Percentiles rank a stretch among this genome's conserved stretches.
Evolutionary conservation across 176 grass and related monocot genomes (phyloP).

Genomic region (Carex parvula): DNA sequence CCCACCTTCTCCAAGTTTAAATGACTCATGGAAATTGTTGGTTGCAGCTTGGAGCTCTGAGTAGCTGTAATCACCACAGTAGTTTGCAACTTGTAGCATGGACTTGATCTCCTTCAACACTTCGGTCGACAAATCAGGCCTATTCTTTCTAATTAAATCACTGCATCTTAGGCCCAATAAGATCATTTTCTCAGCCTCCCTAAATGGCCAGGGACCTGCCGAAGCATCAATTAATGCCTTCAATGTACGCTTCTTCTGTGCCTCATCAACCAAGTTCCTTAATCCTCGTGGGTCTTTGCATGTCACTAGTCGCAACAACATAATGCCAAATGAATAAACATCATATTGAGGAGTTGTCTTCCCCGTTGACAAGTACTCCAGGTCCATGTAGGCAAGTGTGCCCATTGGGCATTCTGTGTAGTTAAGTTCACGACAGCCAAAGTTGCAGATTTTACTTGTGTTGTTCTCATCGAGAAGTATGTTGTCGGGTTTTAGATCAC

Average conservation of each 20-base stretch:
- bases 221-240: constrained; percentile 3
- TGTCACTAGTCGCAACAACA: constrained; percentile 40
- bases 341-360: constrained; percentile 42
- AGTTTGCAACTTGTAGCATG: constrained; percentile 25
- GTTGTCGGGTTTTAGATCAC: constrained; percentile 46
- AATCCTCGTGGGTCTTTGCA: constrained; percentile 29
- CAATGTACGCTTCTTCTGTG: constrained; percentile 25
- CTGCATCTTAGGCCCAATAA: constrained; percentile 41
- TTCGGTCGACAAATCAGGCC: constrained; percentile 33
- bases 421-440: constrained; percentile 35
- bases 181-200: constrained; percentile 34
- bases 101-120: constrained; percentile 41
- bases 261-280: constrained; percentile 27
- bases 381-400: constrained; percentile 44
- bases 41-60: constrained; percentile 5
- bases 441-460: constrained; percentile 37
- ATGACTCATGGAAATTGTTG: constrained; percentile 20
- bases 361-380: constrained; percentile 40
- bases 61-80: not conserved
- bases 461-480: constrained; percentile 49
- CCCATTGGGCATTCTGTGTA: constrained; percentile 29
- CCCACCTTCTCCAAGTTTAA: constrained; percentile 27
- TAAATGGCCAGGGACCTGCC: constrained; percentile 36
- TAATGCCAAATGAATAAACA: constrained; percentile 49
- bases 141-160: constrained; percentile 26